Conservation (phyloP, 257 asterid genomes). For the Sherardia arvensis region DNA sequence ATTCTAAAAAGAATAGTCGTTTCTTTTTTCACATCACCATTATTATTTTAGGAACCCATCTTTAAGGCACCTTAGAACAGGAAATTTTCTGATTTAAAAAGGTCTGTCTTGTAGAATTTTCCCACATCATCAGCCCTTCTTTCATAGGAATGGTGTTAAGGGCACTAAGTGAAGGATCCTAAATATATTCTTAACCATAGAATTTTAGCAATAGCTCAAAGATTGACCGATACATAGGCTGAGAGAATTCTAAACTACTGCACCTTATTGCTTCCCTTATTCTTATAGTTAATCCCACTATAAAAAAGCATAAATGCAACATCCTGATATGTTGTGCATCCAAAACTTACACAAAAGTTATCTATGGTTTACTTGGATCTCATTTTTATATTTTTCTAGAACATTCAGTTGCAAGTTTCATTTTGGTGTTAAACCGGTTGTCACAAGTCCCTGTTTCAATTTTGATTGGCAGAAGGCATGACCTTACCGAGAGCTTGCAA, state of each 20-base stretch:
- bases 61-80: background rate
- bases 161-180: background rate
- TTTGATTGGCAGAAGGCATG: constrained; percentile 48
- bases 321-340: too few species aligned
- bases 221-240: background rate
- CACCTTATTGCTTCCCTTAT: background rate
- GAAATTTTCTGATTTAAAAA: background rate
- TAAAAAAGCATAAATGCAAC: background rate
- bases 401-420: background rate
- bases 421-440: background rate
- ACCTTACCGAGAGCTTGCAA: constrained; percentile 46
- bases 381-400: background rate
- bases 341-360: too few species aligned
- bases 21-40: background rate
- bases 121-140: background rate
- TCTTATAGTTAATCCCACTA: background rate
- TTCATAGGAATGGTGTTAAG: background rate
- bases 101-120: background rate
- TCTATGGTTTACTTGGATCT: background rate
- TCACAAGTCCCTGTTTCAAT: background rate
- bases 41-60: background rate
- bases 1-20: background rate
- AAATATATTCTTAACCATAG: background rate
- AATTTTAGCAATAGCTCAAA: background rate
- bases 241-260: background rate